phyloP scores from a whole-genome alignment of 2,329 filamentous ascomycete species.

The Tolypocladium nubicola region DNA sequence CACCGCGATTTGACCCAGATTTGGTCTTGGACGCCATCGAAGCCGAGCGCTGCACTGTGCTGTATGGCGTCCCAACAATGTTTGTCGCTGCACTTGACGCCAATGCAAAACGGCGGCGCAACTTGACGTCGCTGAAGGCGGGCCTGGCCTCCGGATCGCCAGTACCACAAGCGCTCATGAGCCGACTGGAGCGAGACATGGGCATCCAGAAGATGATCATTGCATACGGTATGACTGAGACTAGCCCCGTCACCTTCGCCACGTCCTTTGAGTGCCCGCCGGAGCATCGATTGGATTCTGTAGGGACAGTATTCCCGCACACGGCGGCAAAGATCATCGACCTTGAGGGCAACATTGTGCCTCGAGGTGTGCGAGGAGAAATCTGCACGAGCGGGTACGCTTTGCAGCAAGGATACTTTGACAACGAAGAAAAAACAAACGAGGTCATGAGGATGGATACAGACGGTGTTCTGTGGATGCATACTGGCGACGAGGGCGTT shows the following conservation, averaged over 20 bases:
- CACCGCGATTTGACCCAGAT: constrained; percentile 59
- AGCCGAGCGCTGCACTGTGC: constrained; percentile 58
- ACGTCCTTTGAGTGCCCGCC: constrained; percentile 64
- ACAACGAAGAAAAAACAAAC: constrained; percentile 64
- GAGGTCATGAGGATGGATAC: constrained; percentile 44
- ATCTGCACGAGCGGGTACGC: constrained; percentile 72
- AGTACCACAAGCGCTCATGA: too few relatives aligned
- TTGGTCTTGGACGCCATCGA: constrained; percentile 57
- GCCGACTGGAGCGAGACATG: too few relatives aligned
- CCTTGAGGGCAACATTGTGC: constrained; percentile 53
- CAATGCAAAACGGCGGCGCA: constrained; percentile 27
- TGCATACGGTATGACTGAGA: constrained; percentile 65
- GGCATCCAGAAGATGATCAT: too few relatives aligned
- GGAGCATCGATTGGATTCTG: constrained; percentile 55
- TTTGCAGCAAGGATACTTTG: constrained; percentile 55
- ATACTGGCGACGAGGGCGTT: constrained; percentile 60
- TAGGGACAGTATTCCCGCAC: constrained; percentile 68
- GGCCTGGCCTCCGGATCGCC: constrained; percentile 63
- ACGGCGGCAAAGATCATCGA: constrained; percentile 69
- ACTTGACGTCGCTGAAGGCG: constrained; percentile 50
- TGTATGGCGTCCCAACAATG: constrained; percentile 79
- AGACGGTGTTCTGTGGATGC: constrained; percentile 47
- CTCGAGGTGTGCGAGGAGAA: constrained; percentile 59
- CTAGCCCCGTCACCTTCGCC: constrained; percentile 72
- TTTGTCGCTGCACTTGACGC: constrained; percentile 57